Base-by-base conservation (phyloP, 192 early-diverging fungal genomes). In the Lunasporangiospora selenospora region DNA sequence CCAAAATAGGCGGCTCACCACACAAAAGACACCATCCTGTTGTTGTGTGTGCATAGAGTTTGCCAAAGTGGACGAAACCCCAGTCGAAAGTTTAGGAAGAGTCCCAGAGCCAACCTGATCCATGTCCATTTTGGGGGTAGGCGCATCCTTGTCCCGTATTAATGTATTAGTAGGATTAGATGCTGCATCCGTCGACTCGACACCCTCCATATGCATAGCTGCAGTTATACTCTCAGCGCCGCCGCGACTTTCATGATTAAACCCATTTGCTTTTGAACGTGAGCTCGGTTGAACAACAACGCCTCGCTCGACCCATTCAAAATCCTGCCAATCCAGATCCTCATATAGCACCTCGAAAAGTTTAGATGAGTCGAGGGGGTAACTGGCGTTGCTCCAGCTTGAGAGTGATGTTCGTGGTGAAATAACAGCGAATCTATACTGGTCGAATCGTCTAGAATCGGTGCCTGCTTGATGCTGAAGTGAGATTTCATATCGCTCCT, bases 371-470 rank as follows among this genome's bases (percentile, higher is more conserved):
- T 38, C 42, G 13, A 73, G 39, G 0, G 69, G 69, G 47, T 73
- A 73, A 6, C 26, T 40, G 16, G 59, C 49, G 16, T 73, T 62
- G 23, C 65, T 67, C 65, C 65, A 59, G 43, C 69, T 44, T 7
- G 69, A 62, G 15, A 73, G 69, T 1, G 69, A 73, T 5, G 60
- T 63, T 4, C 69, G 46, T 2, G 73, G 53, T 23, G 71, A 76
- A 21, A 80, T 73, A 37, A 80, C 70, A 1, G 78, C 73, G 50
- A 80, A 75, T 2, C 78, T 65, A 19, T 80, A 80, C 45, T 70
- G 75, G 34, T 65, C 61, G 29, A 62, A 71, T 44, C 62, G 45
- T 41, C 75, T 29, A 21, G 67, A 44, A 56, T 65, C 51, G 24
- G 53, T 76, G 24, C 49, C 78, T 48, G 66, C 44, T 15, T 65